Evolutionary conservation across 768 basidiomycete genomes (phyloP).

Genomic region (Cyathus striatus): DNA sequence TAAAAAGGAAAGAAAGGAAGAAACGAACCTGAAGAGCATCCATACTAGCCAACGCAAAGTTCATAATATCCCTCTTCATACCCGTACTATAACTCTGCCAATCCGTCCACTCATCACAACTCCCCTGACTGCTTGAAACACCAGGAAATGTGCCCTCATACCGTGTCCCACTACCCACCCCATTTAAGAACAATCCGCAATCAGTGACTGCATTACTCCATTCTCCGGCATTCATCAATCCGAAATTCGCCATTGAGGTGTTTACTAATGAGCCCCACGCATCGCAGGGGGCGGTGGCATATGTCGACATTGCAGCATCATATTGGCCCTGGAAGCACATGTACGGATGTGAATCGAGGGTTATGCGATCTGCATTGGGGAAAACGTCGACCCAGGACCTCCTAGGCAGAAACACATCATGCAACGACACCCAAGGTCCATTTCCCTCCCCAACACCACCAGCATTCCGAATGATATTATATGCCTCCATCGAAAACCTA

Average conservation of each 20-base stretch:
- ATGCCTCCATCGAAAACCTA: constrained; percentile 75
- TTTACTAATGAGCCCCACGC: constrained; percentile 74
- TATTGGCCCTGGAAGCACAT: constrained; percentile 67
- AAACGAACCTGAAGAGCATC: constrained; percentile 75
- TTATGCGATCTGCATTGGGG: constrained; percentile 73
- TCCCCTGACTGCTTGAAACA: constrained; percentile 41
- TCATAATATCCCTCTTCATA: constrained; percentile 59
- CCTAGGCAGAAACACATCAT: constrained; percentile 80
- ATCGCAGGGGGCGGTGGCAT: constrained; percentile 57
- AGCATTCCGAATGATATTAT: constrained; percentile 73
- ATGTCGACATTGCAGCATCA: constrained; percentile 49
- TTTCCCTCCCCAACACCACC: constrained; percentile 82
- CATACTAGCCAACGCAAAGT: constrained; percentile 85
- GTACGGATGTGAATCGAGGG: constrained; percentile 87
- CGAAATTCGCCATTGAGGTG: constrained; percentile 71
- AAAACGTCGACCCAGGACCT: constrained; percentile 67
- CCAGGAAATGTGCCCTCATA: constrained; percentile 76
- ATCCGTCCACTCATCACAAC: constrained; percentile 68
- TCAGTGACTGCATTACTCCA: constrained; percentile 85
- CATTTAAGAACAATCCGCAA: constrained; percentile 76
- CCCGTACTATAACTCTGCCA: constrained; percentile 58
- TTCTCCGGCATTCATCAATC: constrained; percentile 82
- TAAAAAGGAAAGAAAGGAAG: constrained; percentile 1
- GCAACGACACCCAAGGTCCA: constrained; percentile 79
- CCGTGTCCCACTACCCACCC: constrained; percentile 73